These are phyloP conservation scores for Dalbergia cultrata DNA, from an alignment of 306 rosid species.

Conservation along the genomic window DNA sequence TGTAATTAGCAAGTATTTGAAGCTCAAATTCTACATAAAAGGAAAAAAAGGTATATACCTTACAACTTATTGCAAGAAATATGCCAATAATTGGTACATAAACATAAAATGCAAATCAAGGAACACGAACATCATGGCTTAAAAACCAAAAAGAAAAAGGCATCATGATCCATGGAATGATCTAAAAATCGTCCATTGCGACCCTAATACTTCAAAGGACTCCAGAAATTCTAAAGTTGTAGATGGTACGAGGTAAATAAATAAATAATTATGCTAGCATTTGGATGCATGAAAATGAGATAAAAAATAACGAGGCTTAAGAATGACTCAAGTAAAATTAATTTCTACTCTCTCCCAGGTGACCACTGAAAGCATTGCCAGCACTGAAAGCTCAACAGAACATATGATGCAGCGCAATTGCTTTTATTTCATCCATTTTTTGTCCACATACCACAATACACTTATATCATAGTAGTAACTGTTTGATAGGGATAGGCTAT, in stretches of 20 bases:
- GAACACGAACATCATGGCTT: conserved; percentile 30
- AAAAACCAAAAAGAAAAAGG: background rate
- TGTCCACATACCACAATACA: conserved; percentile 33
- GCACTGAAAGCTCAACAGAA: conserved; percentile 36
- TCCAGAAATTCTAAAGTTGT: conserved; percentile 5
- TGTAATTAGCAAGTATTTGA: background rate
- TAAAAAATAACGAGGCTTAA: conserved; percentile 7
- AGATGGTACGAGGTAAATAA: conserved; percentile 31
- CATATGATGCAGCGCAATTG: conserved; percentile 5
- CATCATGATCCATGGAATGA: conserved; percentile 32
- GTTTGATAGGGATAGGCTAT: conserved; percentile 6
- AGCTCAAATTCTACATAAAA: conserved; percentile 3
- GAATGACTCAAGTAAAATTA: conserved; percentile 27
- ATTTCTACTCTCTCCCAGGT: background rate
- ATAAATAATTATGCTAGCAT: conserved; percentile 31
- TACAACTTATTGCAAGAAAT: conserved; percentile 37
- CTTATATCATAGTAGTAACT: conserved; percentile 1
- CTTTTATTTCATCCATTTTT: conserved; percentile 37
- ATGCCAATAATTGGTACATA: conserved; percentile 22
- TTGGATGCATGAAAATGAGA: conserved; percentile 33
- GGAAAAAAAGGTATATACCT: background rate
- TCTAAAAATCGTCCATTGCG: conserved; percentile 22
- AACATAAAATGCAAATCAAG: conserved; percentile 35
- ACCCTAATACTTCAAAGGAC: conserved; percentile 26
- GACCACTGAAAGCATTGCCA: conserved; percentile 31